Base-by-base conservation (phyloP, 2,329 filamentous ascomycete species). In the Escovopsis sp. region DNA sequence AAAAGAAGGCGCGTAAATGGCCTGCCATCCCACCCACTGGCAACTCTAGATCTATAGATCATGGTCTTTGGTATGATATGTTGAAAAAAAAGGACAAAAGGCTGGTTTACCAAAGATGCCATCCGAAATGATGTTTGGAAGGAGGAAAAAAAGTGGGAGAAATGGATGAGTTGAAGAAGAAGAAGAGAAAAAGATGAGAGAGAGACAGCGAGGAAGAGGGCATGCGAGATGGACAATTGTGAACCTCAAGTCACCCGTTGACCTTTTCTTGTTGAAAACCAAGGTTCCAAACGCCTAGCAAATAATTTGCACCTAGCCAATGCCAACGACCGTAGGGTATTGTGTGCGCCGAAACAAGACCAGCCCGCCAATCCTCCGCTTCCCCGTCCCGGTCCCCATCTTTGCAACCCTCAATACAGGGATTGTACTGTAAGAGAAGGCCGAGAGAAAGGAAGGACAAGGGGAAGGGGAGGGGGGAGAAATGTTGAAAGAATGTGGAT, bases 311-410 rank as follows among this genome's bases (percentile, higher is more conserved):
- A 26, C 32, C 34, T 28, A 38, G 38, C 23, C 32, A 15, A 35
- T 38, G 35, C 35, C 38, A 30, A 16, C 33, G 27, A 34, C 44
- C 45, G 43, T 34, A 46, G 50, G 49, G 50, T 54, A 54, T 54
- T 49, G 41, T 42, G 43, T 51, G 45, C 50, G 48, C 46, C 46
- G 45, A 41, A 44, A 48, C 35, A 33, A 42, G 33, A 45, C 40
- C 39, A 14, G 15, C 43, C 38, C 28, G 19, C 19, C 19, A 5
- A 5, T 21, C 19, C 19, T 21, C 19, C 19, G 9, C 19, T 21
- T 21, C 19, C 5, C 19, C 19, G 5, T 21, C 9, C 5, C 9
- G 5, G 5, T 21, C 19, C 19, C 5, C 19, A n/a, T 21, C 19
- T 21, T 21, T 9, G 19, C 19, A 21, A 5, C 9, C 19, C 19